Percentiles rank a stretch among this genome's conserved stretches.
These are phyloP conservation scores for Prinsepia uniflora DNA, from an alignment of 306 rosid genomes.

Conservation along the genomic window DNA sequence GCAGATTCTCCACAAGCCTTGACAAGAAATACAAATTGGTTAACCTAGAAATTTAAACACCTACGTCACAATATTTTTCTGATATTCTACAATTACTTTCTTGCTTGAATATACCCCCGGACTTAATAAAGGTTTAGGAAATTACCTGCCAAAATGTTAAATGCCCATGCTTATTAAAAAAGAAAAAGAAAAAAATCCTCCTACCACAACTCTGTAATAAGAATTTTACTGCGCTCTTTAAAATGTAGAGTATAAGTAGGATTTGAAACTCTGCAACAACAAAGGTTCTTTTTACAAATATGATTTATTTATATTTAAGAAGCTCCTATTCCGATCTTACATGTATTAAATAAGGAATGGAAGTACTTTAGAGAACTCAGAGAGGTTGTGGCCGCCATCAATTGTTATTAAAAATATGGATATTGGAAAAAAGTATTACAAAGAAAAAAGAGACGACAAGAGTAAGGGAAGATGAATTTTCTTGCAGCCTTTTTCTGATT, in stretches of 20 bases:
- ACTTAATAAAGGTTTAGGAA: too few relatives aligned
- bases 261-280: background rate
- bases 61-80: background rate
- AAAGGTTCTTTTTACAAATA: background rate
- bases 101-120: too few relatives aligned
- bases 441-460: background rate
- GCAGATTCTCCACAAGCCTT: background rate
- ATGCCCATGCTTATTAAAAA: background rate
- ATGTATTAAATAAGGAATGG: background rate
- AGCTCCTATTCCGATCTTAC: background rate
- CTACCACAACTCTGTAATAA: background rate
- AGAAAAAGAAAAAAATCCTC: background rate
- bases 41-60: background rate
- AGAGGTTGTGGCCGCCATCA: background rate
- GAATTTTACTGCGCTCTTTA: background rate
- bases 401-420: background rate
- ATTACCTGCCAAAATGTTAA: too few relatives aligned
- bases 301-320: background rate
- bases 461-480: constrained; percentile 14
- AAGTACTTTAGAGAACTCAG: background rate
- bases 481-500: constrained; percentile 20
- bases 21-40: background rate
- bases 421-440: background rate
- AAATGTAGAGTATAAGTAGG: background rate
- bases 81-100: background rate